A percentile compares a stretch with the other conserved stretches of the same genome.
Evolutionary conservation across 371 early-diverging fungal species (phyloP).

Genomic region (Capillidium rhysosporum): DNA sequence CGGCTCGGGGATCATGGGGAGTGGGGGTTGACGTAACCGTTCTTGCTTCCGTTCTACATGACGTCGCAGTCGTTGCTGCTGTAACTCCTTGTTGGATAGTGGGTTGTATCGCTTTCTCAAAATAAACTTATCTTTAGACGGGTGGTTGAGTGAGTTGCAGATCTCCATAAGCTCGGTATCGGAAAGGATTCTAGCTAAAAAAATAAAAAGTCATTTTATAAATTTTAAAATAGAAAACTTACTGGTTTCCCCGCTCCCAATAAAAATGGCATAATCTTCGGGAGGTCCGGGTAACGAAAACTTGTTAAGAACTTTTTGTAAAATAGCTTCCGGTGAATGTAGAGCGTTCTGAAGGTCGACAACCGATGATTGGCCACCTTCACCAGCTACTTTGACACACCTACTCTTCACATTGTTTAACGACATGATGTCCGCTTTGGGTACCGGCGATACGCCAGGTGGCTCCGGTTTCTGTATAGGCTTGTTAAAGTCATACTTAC

Average conservation of each 20-base stretch:
- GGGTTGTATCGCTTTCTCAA: constrained; percentile 49
- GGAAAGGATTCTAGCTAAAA: constrained; percentile 23
- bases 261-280: constrained; percentile 35
- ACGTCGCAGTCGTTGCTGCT: constrained; percentile 26
- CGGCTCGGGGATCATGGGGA: constrained; percentile 1
- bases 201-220: too few species aligned
- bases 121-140: constrained; percentile 53
- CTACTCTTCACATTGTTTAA: constrained; percentile 40
- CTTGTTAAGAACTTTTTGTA: constrained; percentile 37
- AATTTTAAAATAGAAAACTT: constrained; percentile 11
- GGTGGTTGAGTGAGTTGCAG: constrained; percentile 38
- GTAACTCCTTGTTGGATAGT: constrained; percentile 32
- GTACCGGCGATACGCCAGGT: not conserved
- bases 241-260: constrained; percentile 34
- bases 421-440: constrained; percentile 18
- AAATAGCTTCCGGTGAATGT: constrained; percentile 23
- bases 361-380: constrained; percentile 38
- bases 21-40: not conserved
- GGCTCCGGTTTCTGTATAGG: not conserved
- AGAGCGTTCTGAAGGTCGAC: constrained; percentile 34
- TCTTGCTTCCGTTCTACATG: constrained; percentile 6
- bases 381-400: constrained; percentile 46
- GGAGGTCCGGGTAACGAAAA: constrained; percentile 38
- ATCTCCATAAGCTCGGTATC: constrained; percentile 50
- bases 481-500: not conserved